These are phyloP conservation scores for Corymbia citriodora DNA, from an alignment of 441 rosid species.

Conservation along the genomic window DNA sequence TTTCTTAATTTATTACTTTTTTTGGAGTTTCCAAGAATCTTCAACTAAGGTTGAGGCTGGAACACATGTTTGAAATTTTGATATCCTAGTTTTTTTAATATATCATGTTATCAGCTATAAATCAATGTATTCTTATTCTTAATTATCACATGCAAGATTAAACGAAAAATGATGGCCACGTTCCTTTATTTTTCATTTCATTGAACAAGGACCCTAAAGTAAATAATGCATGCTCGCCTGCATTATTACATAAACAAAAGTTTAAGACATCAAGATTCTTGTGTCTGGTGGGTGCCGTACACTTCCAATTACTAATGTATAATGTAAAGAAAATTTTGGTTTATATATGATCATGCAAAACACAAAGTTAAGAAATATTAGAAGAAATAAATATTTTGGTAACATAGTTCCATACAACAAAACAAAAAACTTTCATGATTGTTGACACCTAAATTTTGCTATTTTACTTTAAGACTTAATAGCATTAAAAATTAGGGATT, in stretches of 20 bases:
- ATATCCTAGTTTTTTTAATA: neutral
- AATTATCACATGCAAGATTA: neutral
- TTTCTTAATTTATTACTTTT: neutral
- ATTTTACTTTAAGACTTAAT: no score
- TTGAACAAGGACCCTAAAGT: neutral
- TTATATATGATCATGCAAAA: neutral
- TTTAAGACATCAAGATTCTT: neutral
- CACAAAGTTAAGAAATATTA: neutral
- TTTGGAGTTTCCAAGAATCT: neutral
- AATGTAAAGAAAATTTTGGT: neutral
- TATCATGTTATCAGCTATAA: neutral
- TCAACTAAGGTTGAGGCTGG: neutral
- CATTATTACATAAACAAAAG: neutral
- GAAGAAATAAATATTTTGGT: rapidly evolving
- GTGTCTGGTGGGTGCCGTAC: neutral
- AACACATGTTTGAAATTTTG: neutral
- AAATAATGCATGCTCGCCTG: neutral
- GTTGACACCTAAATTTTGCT: no score
- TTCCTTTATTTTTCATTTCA: neutral
- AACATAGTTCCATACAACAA: neutral
- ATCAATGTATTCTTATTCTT: neutral
- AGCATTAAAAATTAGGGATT: no score
- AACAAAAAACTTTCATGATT: neutral
- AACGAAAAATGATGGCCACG: neutral
- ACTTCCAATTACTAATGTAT: neutral